phyloP scores from a whole-genome alignment of 73 alveolate species.

The Blepharisma stoltei region DNA sequence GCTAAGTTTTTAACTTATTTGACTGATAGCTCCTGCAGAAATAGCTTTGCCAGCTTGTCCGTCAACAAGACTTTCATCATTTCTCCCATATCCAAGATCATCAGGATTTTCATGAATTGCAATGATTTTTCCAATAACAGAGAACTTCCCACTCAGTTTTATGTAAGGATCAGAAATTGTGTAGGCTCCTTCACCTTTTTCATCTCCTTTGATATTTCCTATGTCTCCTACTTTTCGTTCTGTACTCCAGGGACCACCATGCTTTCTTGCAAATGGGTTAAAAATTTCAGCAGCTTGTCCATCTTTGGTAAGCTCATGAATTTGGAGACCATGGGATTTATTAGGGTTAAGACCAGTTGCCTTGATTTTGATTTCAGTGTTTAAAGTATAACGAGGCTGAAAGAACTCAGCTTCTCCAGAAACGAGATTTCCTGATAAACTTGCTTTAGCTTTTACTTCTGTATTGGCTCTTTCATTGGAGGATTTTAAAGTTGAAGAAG shows the following conservation, averaged over 20 bases:
- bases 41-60: constrained; percentile 8
- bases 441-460: constrained; percentile 30
- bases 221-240: constrained; percentile 26
- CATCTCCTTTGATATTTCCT: constrained; percentile 30
- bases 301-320: not conserved
- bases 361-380: not conserved
- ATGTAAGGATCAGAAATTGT: constrained; percentile 6
- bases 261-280: constrained; percentile 20
- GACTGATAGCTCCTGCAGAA: not conserved
- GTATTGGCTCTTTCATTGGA: constrained; percentile 29
- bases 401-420: not conserved
- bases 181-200: constrained; percentile 5
- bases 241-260: constrained; percentile 29
- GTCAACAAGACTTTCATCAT: constrained; percentile 6
- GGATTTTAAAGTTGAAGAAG: not conserved
- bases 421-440: constrained; percentile 1
- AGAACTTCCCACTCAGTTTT: not conserved
- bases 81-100: constrained; percentile 24
- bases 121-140: constrained; percentile 12
- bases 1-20: not conserved
- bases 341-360: not conserved
- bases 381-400: not conserved
- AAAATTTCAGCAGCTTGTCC: not conserved
- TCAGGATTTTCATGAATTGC: constrained; percentile 27
- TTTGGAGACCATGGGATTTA: not conserved